A percentile compares a stretch with the other conserved stretches of the same genome.
Evolutionary conservation across 1,284 basidiomycete species (phyloP).

Genomic region (Mycena citricolor): DNA sequence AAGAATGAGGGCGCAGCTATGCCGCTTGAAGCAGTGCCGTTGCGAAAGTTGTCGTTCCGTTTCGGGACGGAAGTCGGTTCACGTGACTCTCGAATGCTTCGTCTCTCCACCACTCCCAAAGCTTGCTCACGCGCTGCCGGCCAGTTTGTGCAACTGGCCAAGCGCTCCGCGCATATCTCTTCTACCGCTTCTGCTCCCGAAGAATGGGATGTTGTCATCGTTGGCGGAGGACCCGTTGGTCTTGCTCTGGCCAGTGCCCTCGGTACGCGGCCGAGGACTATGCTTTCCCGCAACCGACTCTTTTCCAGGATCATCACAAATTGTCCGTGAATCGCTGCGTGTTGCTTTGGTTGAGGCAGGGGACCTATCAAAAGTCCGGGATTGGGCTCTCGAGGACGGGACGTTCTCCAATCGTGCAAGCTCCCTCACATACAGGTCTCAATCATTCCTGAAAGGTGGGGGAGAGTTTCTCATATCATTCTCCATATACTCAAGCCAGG

Average conservation of each 20-base stretch:
- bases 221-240: constrained; percentile 93
- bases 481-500: not conserved
- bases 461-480: not conserved
- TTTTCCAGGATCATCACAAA: constrained; percentile 51
- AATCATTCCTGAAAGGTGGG: constrained; percentile 73
- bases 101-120: constrained; percentile 2
- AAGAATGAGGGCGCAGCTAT: not conserved
- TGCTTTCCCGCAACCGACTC: constrained; percentile 2
- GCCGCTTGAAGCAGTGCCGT: not conserved
- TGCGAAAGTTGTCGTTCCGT: not conserved
- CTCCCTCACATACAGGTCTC: constrained; percentile 85
- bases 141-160: not conserved
- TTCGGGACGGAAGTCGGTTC: not conserved
- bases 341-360: constrained; percentile 81
- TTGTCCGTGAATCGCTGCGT: constrained; percentile 48
- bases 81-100: not conserved
- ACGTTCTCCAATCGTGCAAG: constrained; percentile 87
- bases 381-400: constrained; percentile 62
- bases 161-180: constrained; percentile 1
- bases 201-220: constrained; percentile 85
- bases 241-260: constrained; percentile 88
- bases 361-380: constrained; percentile 65
- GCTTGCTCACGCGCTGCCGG: constrained; percentile 14
- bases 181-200: constrained; percentile 29
- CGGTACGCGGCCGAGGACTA: constrained; percentile 44